Base-by-base conservation (phyloP, 768 basidiomycete species). In the Mycena crocata region DNA sequence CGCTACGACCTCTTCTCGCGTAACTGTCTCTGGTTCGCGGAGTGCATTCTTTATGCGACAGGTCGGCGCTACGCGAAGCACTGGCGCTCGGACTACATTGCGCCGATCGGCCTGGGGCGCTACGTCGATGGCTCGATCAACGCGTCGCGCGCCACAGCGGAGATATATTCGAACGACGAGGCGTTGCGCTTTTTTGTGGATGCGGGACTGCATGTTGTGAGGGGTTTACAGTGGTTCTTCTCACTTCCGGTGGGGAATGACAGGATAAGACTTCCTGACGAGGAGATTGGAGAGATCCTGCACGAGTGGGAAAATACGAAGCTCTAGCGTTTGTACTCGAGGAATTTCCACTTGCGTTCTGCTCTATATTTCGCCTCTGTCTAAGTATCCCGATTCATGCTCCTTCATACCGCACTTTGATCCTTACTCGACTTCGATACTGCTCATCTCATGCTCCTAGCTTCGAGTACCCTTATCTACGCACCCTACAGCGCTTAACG, bases 21-120 rank as follows among this genome's bases (percentile, higher is more conserved):
- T 0, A 61, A 61, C 50, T 61, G 50, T 23, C 39, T 61, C 21
- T 61, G 59, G 59, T 26, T 61, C 12, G 42, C 59, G 23, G 58
- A 60, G n/a, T 40, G 39, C 30, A 61, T 61, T 24, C 50, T 61
- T 2, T 51, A 61, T 40, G 39, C 59, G 50, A 51, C 59, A 31
- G 59, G 59, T 30, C 59, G 59, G 1, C 59, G 59, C 21, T 52
- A 61, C 50, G 30, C 49, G 28, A 31, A 61, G 13, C 50, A 61
- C 40, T 61, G 59, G 59, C 59, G 50, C 28, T 49, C 49, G 14
- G 50, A 10, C 0, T 7, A 32, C 26, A 42, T 52, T 23, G 46
- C 4, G n/a, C 50, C 59, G 1, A 2, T 9, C 30, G 59, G 34
- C 23, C 49, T 61, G 3, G 30, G 30, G 21, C 48, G 31, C 9